Percentiles rank a stretch among this genome's conserved stretches.
Conservation (phyloP, 345 rosid genomes). For the Gossypium anomalum region DNA sequence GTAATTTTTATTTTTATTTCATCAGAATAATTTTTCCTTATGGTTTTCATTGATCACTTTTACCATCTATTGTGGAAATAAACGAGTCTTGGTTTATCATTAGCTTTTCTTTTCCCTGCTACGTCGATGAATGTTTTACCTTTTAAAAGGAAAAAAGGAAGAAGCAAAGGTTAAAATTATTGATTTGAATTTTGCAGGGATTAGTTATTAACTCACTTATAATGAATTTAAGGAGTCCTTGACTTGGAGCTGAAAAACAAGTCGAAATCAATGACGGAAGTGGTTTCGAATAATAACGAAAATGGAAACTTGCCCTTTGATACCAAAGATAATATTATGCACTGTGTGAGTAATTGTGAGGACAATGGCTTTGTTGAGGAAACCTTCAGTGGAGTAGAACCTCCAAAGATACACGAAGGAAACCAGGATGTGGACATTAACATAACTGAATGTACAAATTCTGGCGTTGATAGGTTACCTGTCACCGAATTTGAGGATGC, state of each 20-base stretch:
- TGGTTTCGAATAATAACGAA: constrained; percentile 22
- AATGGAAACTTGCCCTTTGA: constrained; percentile 18
- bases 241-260: constrained; percentile 35
- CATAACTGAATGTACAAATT: constrained; percentile 31
- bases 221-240: constrained; percentile 23
- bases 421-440: constrained; percentile 44
- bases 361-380: constrained; percentile 14
- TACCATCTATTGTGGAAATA: not conserved
- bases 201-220: not conserved
- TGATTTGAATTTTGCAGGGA: not conserved
- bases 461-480: not conserved
- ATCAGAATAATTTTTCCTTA: not conserved
- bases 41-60: not conserved
- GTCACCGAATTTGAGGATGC: constrained; percentile 34
- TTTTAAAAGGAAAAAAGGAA: not conserved
- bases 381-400: constrained; percentile 18
- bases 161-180: not conserved
- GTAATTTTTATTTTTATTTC: not conserved
- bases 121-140: not conserved
- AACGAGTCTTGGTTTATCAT: not conserved
- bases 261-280: constrained; percentile 23
- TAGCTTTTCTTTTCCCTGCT: not conserved
- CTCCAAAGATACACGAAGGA: not conserved
- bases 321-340: constrained; percentile 19
- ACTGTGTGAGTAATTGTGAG: constrained; percentile 16